A percentile compares a stretch with the other conserved stretches of the same genome.
Conservation (phyloP, 106 monocot species). For the Allium cepa region DNA sequence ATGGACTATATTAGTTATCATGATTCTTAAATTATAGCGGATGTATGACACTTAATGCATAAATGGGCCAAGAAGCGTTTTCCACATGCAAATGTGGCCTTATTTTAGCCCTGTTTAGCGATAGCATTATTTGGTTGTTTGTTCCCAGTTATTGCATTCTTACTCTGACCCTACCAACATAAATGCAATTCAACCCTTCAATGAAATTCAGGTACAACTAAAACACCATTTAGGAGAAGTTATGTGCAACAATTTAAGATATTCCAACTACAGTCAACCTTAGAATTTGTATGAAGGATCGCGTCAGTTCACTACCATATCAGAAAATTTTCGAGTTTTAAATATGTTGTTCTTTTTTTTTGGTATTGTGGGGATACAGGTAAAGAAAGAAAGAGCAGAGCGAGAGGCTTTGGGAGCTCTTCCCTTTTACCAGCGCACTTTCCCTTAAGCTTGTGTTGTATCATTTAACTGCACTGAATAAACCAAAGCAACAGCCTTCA, state of each 20-base stretch:
- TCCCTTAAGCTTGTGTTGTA: constrained; percentile 20
- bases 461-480: constrained; percentile 8
- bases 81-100: too few species aligned
- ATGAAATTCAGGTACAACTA: too few species aligned
- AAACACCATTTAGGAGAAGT: too few species aligned
- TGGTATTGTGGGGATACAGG: constrained; percentile 15
- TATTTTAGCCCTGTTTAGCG: too few species aligned
- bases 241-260: not conserved
- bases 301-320: not conserved
- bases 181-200: too few species aligned
- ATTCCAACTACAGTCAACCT: not conserved
- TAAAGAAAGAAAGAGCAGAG: constrained; percentile 44
- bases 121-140: too few species aligned
- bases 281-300: not conserved
- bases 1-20: too few species aligned
- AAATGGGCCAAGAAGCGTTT: not conserved
- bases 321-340: not conserved
- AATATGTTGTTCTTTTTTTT: not conserved
- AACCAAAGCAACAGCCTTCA: not conserved
- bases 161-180: too few species aligned
- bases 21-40: not conserved
- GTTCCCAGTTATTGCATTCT: too few species aligned
- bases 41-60: not conserved
- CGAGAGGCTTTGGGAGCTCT: constrained; percentile 51
- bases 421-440: constrained; percentile 40